These are phyloP conservation scores for Athelia psychrophila DNA, from an alignment of 1,284 basidiomycete species.

Conservation along the genomic window DNA sequence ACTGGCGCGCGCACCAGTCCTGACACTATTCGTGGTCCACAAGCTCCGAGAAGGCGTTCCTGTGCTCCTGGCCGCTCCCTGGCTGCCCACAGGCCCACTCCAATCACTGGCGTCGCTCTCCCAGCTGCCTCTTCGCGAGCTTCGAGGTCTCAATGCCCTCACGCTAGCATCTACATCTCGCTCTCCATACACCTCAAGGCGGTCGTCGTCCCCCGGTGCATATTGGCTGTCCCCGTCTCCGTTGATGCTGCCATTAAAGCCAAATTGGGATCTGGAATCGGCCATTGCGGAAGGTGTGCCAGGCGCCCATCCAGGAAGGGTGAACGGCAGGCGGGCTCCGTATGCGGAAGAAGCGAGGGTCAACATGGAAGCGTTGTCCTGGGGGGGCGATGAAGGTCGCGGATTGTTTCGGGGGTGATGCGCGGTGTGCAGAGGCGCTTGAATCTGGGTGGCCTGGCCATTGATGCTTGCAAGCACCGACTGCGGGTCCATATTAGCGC, in stretches of 20 bases:
- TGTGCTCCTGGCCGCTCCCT: conserved; percentile 30
- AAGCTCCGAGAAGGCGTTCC: conserved; percentile 49
- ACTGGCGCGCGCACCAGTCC: conserved; percentile 48
- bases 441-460: conserved; percentile 38
- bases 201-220: conserved; percentile 57
- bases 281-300: conserved; percentile 47
- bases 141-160: conserved; percentile 73
- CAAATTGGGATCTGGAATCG: conserved; percentile 72
- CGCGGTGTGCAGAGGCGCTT: conserved; percentile 84
- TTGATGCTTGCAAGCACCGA: conserved; percentile 22
- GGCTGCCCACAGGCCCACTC: conserved; percentile 64
- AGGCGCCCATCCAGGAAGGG: conserved; percentile 38
- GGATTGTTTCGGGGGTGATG: conserved; percentile 97
- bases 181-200: conserved; percentile 46
- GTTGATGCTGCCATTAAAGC: conserved; percentile 39
- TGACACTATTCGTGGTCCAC: conserved; percentile 56
- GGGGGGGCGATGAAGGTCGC: conserved; percentile 83
- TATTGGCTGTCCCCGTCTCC: conserved; percentile 60
- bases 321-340: conserved; percentile 43
- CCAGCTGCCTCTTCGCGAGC: conserved; percentile 81
- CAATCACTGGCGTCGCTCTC: conserved; percentile 80
- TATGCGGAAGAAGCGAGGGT: conserved; percentile 93
- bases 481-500: conserved; percentile 20
- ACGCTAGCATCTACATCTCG: conserved; percentile 77
- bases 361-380: conserved; percentile 88